Evolutionary conservation across 108 stramenopile genomes (phyloP).

Genomic region (Asterionellopsis glacialis): DNA sequence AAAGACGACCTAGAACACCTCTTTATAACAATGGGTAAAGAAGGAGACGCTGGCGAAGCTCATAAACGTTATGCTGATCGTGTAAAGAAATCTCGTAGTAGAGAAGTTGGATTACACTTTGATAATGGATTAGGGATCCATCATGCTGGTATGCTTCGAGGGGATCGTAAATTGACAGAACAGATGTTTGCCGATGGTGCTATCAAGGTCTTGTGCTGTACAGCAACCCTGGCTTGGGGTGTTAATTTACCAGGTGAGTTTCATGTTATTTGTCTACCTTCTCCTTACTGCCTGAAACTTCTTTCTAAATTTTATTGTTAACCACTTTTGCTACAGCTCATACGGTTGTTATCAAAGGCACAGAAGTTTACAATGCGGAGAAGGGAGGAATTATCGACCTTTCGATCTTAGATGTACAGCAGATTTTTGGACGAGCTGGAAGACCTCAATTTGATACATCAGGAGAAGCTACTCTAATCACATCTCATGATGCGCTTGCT

Average conservation of each 20-base stretch:
- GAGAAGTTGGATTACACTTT: conserved; percentile 86
- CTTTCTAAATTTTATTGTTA: conserved; percentile 18
- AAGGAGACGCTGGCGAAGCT: conserved; percentile 42
- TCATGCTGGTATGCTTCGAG: conserved; percentile 99
- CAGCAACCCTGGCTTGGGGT: conserved; percentile 98
- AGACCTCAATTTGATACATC: conserved; percentile 92
- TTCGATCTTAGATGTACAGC: conserved; percentile 96
- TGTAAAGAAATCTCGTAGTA: conserved; percentile 83
- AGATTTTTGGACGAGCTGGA: conserved; percentile 98
- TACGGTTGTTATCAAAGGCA: conserved; percentile 97
- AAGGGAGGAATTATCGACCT: conserved; percentile 94
- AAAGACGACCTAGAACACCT: conserved; percentile 52
- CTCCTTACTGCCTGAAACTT: neutral
- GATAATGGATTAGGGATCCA: conserved; percentile 94
- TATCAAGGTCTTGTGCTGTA: conserved; percentile 95
- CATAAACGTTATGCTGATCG: conserved; percentile 54
- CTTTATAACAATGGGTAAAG: conserved; percentile 64
- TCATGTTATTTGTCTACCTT: conserved; percentile 54
- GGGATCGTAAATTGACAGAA: conserved; percentile 93
- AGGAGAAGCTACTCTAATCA: conserved; percentile 97
- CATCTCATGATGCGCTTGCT: conserved; percentile 82
- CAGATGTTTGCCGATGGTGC: conserved; percentile 94
- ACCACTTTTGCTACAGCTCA: conserved; percentile 57
- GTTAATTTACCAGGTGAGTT: conserved; percentile 80
- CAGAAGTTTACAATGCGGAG: conserved; percentile 98